phyloP scores from a whole-genome alignment of 192 early-diverging fungal species.

The Umbelopsis sp. region DNA sequence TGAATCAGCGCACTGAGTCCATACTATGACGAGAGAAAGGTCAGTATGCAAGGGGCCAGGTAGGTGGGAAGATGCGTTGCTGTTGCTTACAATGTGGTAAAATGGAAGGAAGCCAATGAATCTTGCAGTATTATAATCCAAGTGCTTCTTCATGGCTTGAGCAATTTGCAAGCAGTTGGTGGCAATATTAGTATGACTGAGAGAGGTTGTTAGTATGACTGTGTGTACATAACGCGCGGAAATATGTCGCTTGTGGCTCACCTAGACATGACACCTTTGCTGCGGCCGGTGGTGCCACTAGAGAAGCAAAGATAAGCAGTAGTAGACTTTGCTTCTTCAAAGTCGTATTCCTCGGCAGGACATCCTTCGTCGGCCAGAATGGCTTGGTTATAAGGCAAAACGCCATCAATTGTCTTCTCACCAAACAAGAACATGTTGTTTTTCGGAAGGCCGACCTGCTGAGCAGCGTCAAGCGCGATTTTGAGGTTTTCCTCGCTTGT shows the following conservation, averaged over 20 bases:
- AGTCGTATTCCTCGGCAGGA: constrained; percentile 22
- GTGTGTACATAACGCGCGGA: not conserved
- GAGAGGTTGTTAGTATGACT: not conserved
- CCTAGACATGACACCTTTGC: constrained; percentile 46
- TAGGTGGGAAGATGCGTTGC: not conserved
- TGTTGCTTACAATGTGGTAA: constrained; percentile 55
- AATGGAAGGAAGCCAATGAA: constrained; percentile 71
- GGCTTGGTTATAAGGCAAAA: constrained; percentile 26
- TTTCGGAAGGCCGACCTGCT: constrained; percentile 15
- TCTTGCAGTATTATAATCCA: not conserved
- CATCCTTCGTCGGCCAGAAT: constrained; percentile 25
- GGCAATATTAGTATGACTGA: not conserved
- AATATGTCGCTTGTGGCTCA: constrained; percentile 6
- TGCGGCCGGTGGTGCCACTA: constrained; percentile 36
- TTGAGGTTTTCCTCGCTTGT: constrained; percentile 37
- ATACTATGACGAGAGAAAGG: constrained; percentile 28
- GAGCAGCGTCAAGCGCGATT: constrained; percentile 31
- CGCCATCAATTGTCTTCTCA: constrained; percentile 11
- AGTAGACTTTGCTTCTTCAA: constrained; percentile 33
- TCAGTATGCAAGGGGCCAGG: not conserved
- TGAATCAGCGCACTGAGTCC: constrained; percentile 58
- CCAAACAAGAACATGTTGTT: constrained; percentile 39
- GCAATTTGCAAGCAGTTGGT: constrained; percentile 1
- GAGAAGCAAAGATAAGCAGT: constrained; percentile 40
- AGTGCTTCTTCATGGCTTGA: not conserved